These are phyloP conservation scores for Candida gigantensis DNA, from an alignment of 1,139 yeast species.

Conservation along the genomic window DNA sequence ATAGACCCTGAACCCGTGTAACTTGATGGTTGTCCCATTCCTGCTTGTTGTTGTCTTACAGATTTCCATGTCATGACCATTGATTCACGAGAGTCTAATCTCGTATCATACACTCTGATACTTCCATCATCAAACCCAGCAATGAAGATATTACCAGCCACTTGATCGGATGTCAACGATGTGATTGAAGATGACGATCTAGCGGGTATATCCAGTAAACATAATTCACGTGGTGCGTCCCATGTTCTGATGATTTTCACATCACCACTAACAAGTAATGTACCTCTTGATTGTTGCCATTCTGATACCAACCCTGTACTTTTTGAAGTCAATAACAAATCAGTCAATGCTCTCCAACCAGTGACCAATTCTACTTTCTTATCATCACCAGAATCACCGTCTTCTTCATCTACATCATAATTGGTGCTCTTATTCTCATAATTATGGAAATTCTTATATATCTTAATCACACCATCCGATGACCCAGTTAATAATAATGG, in stretches of 20 bases:
- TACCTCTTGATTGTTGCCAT: conserved; percentile 97
- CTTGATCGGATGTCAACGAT: conserved; percentile 89
- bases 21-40: conserved; percentile 5
- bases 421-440: conserved; percentile 25
- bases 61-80: conserved; percentile 80
- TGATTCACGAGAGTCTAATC: conserved; percentile 81
- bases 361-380: conserved; percentile 62
- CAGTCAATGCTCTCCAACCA: conserved; percentile 93
- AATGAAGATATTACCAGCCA: conserved; percentile 86
- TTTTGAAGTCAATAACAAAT: conserved; percentile 74
- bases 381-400: conserved; percentile 31
- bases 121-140: conserved; percentile 96
- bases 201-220: conserved; percentile 86
- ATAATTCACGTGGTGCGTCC: conserved; percentile 95
- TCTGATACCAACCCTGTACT: conserved; percentile 86
- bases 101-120: conserved; percentile 84
- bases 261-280: conserved; percentile 91
- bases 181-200: conserved; percentile 89
- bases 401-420: conserved; percentile 20
- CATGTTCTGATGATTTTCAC: conserved; percentile 87
- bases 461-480: conserved; percentile 87
- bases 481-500: conserved; percentile 87
- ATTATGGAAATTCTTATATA: conserved; percentile 76
- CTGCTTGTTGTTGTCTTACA: conserved; percentile 21
- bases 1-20: conserved; percentile 50